Conservation (phyloP, 192 early-diverging fungal genomes). For the Funneliformis mosseae region DNA sequence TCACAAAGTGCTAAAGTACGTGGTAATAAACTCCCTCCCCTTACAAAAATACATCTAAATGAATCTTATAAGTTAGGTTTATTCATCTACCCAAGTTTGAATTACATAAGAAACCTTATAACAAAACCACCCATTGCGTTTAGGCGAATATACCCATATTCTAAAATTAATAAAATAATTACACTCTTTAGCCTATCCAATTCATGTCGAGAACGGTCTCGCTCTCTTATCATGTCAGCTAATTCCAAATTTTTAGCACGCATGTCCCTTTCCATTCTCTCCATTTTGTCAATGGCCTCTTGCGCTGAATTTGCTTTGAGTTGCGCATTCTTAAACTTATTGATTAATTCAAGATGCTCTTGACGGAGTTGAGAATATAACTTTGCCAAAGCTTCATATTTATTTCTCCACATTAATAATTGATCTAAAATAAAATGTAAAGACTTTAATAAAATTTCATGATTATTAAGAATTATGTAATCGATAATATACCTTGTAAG, state of each 20-base stretch:
- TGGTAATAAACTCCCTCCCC: too few relatives aligned
- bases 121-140: not conserved
- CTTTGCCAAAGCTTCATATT: conserved; percentile 97
- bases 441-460: too few relatives aligned
- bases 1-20: too few relatives aligned
- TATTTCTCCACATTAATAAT: conserved; percentile 95
- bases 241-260: conserved; percentile 76
- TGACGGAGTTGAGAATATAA: conserved; percentile 96
- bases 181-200: conserved; percentile 42
- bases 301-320: conserved; percentile 81
- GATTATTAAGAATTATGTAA: too few relatives aligned
- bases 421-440: conserved; percentile 66
- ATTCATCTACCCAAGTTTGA: too few relatives aligned
- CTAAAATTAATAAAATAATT: not conserved
- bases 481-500: conserved; percentile 70
- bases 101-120: not conserved
- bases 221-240: conserved; percentile 88
- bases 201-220: conserved; percentile 82
- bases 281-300: conserved; percentile 81
- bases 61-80: not conserved
- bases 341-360: conserved; percentile 91
- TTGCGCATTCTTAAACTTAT: conserved; percentile 86
- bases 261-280: conserved; percentile 75
- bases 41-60: too few relatives aligned
- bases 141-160: not conserved